Conservation (phyloP, 2,329 filamentous ascomycete species). For the Graphilbum ipis-grandicollis region DNA sequence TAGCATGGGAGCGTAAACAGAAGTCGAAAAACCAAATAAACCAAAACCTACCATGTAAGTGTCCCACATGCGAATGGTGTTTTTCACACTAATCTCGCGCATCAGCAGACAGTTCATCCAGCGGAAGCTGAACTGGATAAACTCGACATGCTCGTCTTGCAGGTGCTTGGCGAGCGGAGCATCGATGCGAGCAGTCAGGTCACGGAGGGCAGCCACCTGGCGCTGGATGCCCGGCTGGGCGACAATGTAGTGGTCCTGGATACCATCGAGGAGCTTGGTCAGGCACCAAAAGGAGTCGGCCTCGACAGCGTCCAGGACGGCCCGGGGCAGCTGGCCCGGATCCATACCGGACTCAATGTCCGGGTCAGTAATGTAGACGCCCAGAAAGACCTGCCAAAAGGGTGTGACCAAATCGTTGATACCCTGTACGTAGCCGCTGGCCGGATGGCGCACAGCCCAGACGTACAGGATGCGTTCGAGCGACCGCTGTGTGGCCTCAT, state of each 20-base stretch:
- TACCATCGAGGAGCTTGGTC: slow-evolving; percentile 93
- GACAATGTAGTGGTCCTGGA: slow-evolving; percentile 97
- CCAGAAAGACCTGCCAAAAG: slow-evolving; percentile 95
- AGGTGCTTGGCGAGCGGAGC: slow-evolving; percentile 70
- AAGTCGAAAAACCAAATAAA: not conserved
- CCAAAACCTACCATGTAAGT: slow-evolving; percentile 67
- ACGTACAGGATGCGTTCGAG: slow-evolving; percentile 90
- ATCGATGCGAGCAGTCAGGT: slow-evolving; percentile 84
- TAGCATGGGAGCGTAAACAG: not conserved
- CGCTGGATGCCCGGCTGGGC: slow-evolving; percentile 93
- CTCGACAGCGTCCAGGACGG: slow-evolving; percentile 89
- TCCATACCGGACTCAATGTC: slow-evolving; percentile 94
- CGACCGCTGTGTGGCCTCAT: slow-evolving; percentile 88
- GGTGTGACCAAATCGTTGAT: slow-evolving; percentile 97
- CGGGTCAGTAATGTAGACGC: slow-evolving; percentile 83
- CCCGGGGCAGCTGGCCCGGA: slow-evolving; percentile 76
- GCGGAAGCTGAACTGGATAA: slow-evolving; percentile 97
- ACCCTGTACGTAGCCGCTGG: slow-evolving; percentile 93
- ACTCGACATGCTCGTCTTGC: slow-evolving; percentile 82
- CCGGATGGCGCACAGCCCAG: slow-evolving; percentile 94
- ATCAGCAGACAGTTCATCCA: slow-evolving; percentile 99
- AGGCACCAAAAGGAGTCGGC: slow-evolving; percentile 98
- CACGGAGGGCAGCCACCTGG: slow-evolving; percentile 74
- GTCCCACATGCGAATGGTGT: slow-evolving; percentile 98
- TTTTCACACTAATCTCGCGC: slow-evolving; percentile 90